phyloP scores from a whole-genome alignment of 1,284 basidiomycete species.

The Cerioporus squamosus region DNA sequence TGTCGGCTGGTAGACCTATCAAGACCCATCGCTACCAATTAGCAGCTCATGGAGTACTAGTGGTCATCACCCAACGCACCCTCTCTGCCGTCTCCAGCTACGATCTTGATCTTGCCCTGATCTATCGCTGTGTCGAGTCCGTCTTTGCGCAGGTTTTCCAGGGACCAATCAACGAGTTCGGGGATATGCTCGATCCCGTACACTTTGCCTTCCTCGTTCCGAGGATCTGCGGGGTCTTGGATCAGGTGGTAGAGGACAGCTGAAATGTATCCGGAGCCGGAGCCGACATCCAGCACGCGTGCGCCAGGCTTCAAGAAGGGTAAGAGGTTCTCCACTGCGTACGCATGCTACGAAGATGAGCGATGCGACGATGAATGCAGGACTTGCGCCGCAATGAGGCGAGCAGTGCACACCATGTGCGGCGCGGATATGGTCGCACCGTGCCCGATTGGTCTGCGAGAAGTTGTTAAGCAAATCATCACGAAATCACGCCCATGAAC shows the following conservation, averaged over 20 bases:
- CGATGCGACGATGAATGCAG: too few species aligned
- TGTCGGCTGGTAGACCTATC: constrained; percentile 40
- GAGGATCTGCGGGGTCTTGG: constrained; percentile 31
- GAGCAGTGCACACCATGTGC: constrained; percentile 42
- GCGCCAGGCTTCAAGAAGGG: constrained; percentile 72
- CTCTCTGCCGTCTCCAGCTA: constrained; percentile 82
- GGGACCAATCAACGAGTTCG: constrained; percentile 74
- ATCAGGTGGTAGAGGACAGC: constrained; percentile 83
- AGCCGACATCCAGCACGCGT: constrained; percentile 82
- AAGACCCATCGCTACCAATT: too few species aligned
- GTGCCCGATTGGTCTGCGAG: constrained; percentile 56
- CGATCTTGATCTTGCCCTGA: constrained; percentile 59
- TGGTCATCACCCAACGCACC: constrained; percentile 44
- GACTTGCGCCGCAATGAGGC: too few species aligned
- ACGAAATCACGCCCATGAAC: too few species aligned
- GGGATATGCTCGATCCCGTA: constrained; percentile 93
- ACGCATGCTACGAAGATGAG: constrained; percentile 43
- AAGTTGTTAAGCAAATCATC: too few species aligned
- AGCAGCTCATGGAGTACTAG: neutral
- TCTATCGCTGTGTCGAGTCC: constrained; percentile 62
- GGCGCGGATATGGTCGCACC: constrained; percentile 91
- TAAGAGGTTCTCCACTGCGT: constrained; percentile 78
- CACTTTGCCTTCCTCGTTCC: constrained; percentile 56
- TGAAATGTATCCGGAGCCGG: constrained; percentile 78
- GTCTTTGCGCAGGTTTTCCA: constrained; percentile 73